Base-by-base conservation (phyloP, 805 yeast genomes). In the Ogataea haglerorum region DNA sequence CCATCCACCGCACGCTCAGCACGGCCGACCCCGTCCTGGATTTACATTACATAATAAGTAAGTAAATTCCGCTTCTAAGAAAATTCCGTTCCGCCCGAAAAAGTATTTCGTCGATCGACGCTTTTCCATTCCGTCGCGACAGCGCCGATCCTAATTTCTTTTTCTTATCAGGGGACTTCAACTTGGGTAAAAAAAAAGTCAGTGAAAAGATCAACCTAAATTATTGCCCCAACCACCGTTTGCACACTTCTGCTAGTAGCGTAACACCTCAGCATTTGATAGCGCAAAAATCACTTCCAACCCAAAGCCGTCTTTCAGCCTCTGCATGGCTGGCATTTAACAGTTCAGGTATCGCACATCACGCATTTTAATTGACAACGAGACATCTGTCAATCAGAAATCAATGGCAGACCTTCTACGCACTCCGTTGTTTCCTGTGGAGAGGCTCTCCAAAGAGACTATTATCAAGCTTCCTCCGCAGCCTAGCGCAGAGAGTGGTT, bases 401-500 rank as follows among this genome's bases (percentile, higher is more conserved):
- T 40, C 41, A 21, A 48, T 51, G 53, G 35, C 48, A 9, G 49
- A 45, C 26, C 43, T 47, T 34, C 24, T 65, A 42, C 55, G 56
- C 10, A 67, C 74, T 2, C 76, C 80, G 2, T 57, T 76, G 21
- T 76, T 76, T 49, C 80, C 82, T 0, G 57, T 56, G n/a, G 67
- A 64, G 44, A 63, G 56, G 22, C 49, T 65, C 10, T 60, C 68
- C 5, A 38, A 50, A 1, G 68, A 64, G 16, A 63, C 71, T 4
- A 59, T 54, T 58, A 79, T 72, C 47, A 77, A 63, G 61, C 68
- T 70, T 42, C 85, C 73, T 42, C 70, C 60, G 39, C 74, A 68
- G 36, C 90, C 93, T 2, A 52, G 69, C 38, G 75, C 80, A 2
- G 79, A 76, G 37, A 74, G 85, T 0, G 73, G 80, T 2, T 74